phyloP scores from a whole-genome alignment of 495 filamentous ascomycete genomes.

The Annulohypoxylon nitens region DNA sequence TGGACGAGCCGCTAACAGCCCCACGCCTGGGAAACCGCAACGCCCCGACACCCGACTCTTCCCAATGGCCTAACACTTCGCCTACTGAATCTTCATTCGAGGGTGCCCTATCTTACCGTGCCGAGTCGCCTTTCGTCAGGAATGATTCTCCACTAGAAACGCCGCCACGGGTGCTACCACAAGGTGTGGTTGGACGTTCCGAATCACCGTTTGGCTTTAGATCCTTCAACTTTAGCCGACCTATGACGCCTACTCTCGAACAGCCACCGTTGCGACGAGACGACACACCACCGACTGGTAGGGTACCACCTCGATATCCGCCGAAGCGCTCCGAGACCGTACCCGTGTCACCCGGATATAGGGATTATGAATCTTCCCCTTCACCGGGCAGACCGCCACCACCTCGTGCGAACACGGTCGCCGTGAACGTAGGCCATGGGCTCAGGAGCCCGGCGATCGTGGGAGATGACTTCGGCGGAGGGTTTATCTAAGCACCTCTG shows the following conservation, averaged over 20 bases:
- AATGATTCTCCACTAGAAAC: slow-evolving; percentile 29
- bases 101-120: slow-evolving; percentile 11
- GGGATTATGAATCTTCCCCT: slow-evolving; percentile 26
- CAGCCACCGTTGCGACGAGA: slow-evolving; percentile 27
- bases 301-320: neutral
- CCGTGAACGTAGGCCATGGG: slow-evolving; percentile 6
- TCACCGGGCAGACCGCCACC: slow-evolving; percentile 28
- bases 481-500: slow-evolving; percentile 35
- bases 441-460: slow-evolving; percentile 35
- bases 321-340: slow-evolving; percentile 44
- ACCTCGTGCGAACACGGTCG: slow-evolving; percentile 35
- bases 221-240: slow-evolving; percentile 48
- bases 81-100: slow-evolving; percentile 40
- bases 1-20: slow-evolving; percentile 26
- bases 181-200: slow-evolving; percentile 22
- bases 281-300: neutral
- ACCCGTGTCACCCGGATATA: slow-evolving; percentile 25
- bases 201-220: slow-evolving; percentile 45
- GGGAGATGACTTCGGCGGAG: slow-evolving; percentile 39
- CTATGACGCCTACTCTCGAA: slow-evolving; percentile 40
- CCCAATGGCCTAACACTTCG: slow-evolving; percentile 46
- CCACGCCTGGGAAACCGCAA: slow-evolving; percentile 37
- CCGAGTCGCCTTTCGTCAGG: slow-evolving; percentile 27
- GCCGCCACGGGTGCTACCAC: slow-evolving; percentile 34
- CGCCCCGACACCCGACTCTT: slow-evolving; percentile 44